Conservation (phyloP, 768 basidiomycete genomes). For the Trametes sanguinea region DNA sequence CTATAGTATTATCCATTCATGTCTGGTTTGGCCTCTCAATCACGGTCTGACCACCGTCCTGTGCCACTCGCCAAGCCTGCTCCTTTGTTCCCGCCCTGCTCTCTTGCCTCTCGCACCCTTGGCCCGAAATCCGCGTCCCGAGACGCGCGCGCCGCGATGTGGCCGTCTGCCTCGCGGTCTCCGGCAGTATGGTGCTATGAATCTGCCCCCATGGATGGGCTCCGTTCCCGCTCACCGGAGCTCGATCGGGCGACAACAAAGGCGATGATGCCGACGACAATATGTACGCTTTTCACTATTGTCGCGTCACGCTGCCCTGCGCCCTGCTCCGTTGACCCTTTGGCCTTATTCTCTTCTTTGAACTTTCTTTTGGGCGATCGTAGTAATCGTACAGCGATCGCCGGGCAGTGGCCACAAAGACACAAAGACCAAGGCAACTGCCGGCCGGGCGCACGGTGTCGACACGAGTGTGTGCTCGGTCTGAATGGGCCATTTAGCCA, state of each 20-base stretch:
- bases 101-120: background rate
- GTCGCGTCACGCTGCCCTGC: background rate
- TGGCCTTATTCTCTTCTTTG: background rate
- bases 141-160: background rate
- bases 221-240: background rate
- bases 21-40: background rate
- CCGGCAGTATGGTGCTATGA: background rate
- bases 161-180: conserved; percentile 5
- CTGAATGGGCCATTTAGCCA: conserved; percentile 2
- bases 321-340: background rate
- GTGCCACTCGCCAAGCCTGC: background rate
- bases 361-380: background rate
- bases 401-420: background rate
- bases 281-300: conserved; percentile 5
- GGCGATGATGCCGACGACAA: background rate
- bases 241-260: conserved; percentile 13
- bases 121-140: conserved; percentile 5
- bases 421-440: background rate
- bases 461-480: background rate
- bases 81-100: conserved; percentile 1
- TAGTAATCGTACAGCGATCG: too few species aligned
- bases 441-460: background rate
- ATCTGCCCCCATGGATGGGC: conserved; percentile 1
- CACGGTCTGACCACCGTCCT: background rate
- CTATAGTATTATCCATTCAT: background rate